Evolutionary conservation across 2,329 filamentous ascomycete genomes (phyloP).

Genomic region (Didymella segeticola): DNA sequence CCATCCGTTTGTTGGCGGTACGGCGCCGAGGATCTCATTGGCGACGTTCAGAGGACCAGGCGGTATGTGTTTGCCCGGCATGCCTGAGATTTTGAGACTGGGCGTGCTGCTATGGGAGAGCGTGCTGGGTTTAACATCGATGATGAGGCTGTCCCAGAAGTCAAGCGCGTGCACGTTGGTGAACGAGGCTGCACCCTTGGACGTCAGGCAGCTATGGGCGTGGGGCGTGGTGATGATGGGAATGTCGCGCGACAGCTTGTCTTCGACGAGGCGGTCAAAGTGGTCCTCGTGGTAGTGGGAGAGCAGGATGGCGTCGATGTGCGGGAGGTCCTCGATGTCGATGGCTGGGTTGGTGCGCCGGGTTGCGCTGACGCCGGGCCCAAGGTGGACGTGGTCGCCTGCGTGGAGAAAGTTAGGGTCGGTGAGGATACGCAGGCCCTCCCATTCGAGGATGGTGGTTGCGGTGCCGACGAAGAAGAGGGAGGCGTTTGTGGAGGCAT

Average conservation of each 20-base stretch:
- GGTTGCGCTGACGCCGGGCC: slow-evolving; percentile 65
- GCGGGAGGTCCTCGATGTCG: slow-evolving; percentile 65
- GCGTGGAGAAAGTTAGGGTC: slow-evolving; percentile 65
- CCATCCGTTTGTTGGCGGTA: slow-evolving; percentile 72
- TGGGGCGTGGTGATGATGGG: slow-evolving; percentile 70
- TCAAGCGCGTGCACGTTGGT: slow-evolving; percentile 62
- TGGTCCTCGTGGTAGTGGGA: slow-evolving; percentile 71
- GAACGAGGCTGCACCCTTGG: slow-evolving; percentile 59
- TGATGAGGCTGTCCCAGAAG: slow-evolving; percentile 60
- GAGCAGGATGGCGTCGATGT: slow-evolving; percentile 65
- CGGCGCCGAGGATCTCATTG: slow-evolving; percentile 58
- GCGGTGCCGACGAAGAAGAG: slow-evolving; percentile 65
- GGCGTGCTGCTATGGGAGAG: slow-evolving; percentile 37
- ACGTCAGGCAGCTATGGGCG: slow-evolving; percentile 60
- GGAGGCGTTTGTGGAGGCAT: slow-evolving; percentile 51
- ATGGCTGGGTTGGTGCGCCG: slow-evolving; percentile 66
- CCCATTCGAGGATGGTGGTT: slow-evolving; percentile 63
- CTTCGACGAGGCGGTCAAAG: slow-evolving; percentile 62
- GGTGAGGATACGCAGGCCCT: slow-evolving; percentile 61
- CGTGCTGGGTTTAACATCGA: slow-evolving; percentile 49
- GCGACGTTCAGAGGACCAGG: slow-evolving; percentile 51
- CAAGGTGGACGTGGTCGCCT: slow-evolving; percentile 71
- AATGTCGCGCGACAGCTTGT: slow-evolving; percentile 59
- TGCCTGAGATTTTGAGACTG: slow-evolving; percentile 64
- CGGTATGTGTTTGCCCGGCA: slow-evolving; percentile 70